phyloP scores from a whole-genome alignment of 2,329 filamentous ascomycete species.

The Trichoderma pleuroti region DNA sequence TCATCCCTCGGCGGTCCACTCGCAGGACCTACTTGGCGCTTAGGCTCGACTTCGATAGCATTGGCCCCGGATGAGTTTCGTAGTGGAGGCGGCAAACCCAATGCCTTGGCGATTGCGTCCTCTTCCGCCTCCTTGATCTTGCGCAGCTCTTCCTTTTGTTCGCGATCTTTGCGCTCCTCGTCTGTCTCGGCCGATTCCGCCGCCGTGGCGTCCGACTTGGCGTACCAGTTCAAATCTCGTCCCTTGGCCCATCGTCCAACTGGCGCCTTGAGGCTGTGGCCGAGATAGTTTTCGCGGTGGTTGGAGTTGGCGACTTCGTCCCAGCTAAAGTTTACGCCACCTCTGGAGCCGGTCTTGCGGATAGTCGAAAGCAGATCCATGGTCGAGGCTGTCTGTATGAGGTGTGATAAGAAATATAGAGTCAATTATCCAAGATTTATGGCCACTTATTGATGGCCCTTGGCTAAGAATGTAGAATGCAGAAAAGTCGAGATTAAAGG shows the following conservation, averaged over 20 bases:
- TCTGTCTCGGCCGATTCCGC: slow-evolving; percentile 50
- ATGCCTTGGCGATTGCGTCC: slow-evolving; percentile 77
- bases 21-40: slow-evolving; percentile 34
- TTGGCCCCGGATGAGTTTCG: slow-evolving; percentile 61
- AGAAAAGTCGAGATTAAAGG: background rate
- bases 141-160: slow-evolving; percentile 72
- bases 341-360: slow-evolving; percentile 85
- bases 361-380: slow-evolving; percentile 96
- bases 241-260: slow-evolving; percentile 90
- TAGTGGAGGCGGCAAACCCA: slow-evolving; percentile 71
- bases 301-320: slow-evolving; percentile 82
- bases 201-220: slow-evolving; percentile 49
- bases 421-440: background rate
- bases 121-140: slow-evolving; percentile 88
- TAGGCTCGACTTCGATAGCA: slow-evolving; percentile 58
- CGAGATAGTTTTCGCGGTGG: slow-evolving; percentile 86
- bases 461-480: background rate
- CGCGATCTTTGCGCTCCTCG: slow-evolving; percentile 55
- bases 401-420: background rate
- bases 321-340: slow-evolving; percentile 96
- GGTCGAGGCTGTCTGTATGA: background rate
- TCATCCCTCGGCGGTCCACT: slow-evolving; percentile 25
- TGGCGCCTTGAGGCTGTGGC: slow-evolving; percentile 86
- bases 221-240: slow-evolving; percentile 63
- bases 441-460: background rate